Evolutionary conservation across 2,329 filamentous ascomycete genomes (phyloP), one percentile per base, ranked within the genome.

Genomic region (Aspergillus terreus): DNA sequence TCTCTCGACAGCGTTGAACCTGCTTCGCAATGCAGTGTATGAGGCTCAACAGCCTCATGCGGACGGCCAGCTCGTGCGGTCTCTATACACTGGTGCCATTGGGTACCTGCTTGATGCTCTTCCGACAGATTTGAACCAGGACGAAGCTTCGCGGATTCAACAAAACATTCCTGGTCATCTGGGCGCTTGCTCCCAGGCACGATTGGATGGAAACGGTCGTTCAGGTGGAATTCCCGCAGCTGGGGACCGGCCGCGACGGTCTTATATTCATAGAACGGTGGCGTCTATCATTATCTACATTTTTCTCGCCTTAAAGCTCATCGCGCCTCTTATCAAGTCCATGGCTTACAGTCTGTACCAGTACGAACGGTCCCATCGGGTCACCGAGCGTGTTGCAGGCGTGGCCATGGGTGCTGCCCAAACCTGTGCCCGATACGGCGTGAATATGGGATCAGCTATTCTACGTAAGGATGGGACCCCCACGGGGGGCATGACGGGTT

Each of bases 351-450:
- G 78, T 14, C 74, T 79, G 14, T 85, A 84, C 55, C 59, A 78
- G 45, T 85, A 85, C 56, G 87, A 91, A 64, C 79, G 84, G 14
- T 78, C 83, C 58, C 82, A 90, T 68, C 82, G 81, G 55, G 75
- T 91, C 53, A 83, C 79, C 0, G 80, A 85, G 61, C 78, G 79
- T 21, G 55, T 86, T 1, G 66, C 86, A 15, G 73, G 75, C 6
- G 72, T 74, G 19, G 71, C 81, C 5, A 68, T 85, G 30, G 73
- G 75, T 44, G 74, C 80, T 2, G 79, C 80, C 3, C 79, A 84
- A 55, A 69, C 67, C 44, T 58, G 86, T 41, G 79, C 82, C 3
- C 78, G 77, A 51, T 71, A 75, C 14, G 74, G 81, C 17, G 58
- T 83, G 25, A 72, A 70, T 32, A 60, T 86, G 4, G 80, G 79